Evolutionary conservation across 2,329 filamentous ascomycete genomes (phyloP), one percentile per base, ranked within the genome.

Genomic region (Zasmidium cellare): DNA sequence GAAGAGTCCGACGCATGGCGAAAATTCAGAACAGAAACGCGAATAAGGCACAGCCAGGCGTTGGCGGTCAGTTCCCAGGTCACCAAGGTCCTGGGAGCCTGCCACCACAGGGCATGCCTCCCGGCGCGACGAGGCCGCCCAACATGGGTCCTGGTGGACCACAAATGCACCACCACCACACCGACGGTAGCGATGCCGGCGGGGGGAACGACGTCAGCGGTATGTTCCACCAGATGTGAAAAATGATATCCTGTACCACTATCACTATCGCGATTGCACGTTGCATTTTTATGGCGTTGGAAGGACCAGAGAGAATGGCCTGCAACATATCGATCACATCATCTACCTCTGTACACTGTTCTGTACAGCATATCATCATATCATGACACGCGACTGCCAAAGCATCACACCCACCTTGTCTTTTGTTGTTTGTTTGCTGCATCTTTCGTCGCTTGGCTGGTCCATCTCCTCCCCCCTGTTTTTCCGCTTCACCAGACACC

Each of bases 161-260:
- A 56, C 83, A 84, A 73, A 78, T 87, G 71, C 81, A 83, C 67
- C 90, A 94, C 47, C 92, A 92, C 76, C 86, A 91, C 72, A 82
- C 83, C 58, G 88, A 90, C 73, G 87, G 85, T 72, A 82, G 79
- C 73, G 81, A 82, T 69, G 84, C 85, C 73, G 83, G 84, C 76
- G 86, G 84, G 77, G 83, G 64, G 19, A 61, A 82, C 72, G 91
- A 87, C 75, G 83, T 94, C 85, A 92, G 92, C 87, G 92, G 92
- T 96, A 96, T 96, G 92, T 96, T 92, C 83, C 88, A 91, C 84
- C 90, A 92, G 82, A 91, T 94, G 87, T 94, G 86, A 28, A 5
- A n/a, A 65, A 64, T 61, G 59, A 58, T 57, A 59, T 63, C 60
- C 91, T 83, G 61, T 63, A 61, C 58, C 61, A 68, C 64, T 66